A percentile compares a stretch with the other conserved stretches of the same genome.
Conservation (phyloP, 257 asterid species). For the Knoxia roxburghii region DNA sequence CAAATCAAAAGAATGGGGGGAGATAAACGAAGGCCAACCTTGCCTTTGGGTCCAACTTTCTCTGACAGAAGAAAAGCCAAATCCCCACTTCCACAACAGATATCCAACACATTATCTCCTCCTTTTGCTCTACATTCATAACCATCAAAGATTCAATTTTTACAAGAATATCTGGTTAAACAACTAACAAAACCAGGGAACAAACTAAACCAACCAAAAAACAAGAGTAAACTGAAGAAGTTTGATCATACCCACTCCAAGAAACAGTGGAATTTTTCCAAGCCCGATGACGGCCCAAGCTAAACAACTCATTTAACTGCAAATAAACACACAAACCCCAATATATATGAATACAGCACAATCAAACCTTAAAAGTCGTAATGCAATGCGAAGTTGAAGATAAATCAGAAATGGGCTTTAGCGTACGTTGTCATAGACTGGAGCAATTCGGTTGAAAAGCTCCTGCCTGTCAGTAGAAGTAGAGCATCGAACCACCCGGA, state of each 20-base stretch:
- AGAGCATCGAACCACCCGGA: conserved; percentile 5
- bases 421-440: conserved; percentile 6
- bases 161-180: neutral
- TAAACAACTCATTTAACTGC: conserved; percentile 8
- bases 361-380: neutral
- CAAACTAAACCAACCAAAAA: too few relatives aligned
- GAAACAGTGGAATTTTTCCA: conserved; percentile 2
- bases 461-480: conserved; percentile 7
- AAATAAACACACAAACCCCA: neutral
- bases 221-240: neutral
- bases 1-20: neutral
- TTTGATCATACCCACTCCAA: conserved; percentile 4
- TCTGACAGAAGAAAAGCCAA: conserved; percentile 73
- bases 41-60: conserved; percentile 66
- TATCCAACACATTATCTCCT: conserved; percentile 68
- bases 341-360: neutral
- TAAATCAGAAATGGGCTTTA: neutral
- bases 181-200: neutral
- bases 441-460: conserved; percentile 9
- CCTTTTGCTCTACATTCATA: conserved; percentile 55
- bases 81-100: conserved; percentile 96
- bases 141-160: conserved; percentile 16
- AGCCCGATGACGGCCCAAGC: conserved; percentile 1
- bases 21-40: conserved; percentile 36
- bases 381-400: neutral